Conservation (phyloP, 75 land plant genomes). For the Adiantum capillusveneris region DNA sequence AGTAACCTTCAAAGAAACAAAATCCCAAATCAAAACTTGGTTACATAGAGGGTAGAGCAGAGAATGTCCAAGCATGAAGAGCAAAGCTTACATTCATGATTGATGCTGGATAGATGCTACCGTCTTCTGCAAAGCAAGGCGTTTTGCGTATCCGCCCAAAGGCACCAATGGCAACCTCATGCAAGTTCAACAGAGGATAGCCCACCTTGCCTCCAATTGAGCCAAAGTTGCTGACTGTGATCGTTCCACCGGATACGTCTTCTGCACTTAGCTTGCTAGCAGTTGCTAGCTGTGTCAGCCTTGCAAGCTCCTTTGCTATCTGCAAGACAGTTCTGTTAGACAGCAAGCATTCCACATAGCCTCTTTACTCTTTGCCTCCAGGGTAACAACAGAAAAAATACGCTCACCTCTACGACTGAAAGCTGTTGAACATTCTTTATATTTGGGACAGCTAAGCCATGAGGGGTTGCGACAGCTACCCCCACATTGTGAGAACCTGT, state of each 20-base stretch:
- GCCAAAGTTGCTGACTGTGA: conserved; percentile 91
- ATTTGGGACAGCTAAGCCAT: conserved; percentile 93
- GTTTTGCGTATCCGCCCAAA: conserved; percentile 74
- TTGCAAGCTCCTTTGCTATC: conserved; percentile 83
- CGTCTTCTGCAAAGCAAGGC: conserved; percentile 58
- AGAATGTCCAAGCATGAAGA: no score
- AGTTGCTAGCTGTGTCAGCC: conserved; percentile 61
- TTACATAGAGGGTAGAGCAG: no score
- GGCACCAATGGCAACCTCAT: conserved; percentile 91
- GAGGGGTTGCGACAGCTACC: conserved; percentile 84
- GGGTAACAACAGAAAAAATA: conserved; percentile 1
- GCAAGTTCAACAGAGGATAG: conserved; percentile 70
- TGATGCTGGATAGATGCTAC: conserved; percentile 49
- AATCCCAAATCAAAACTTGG: not conserved
- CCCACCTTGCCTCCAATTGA: conserved; percentile 95
- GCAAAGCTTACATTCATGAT: conserved; percentile 60
- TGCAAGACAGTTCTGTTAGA: conserved; percentile 11
- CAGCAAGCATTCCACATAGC: not conserved
- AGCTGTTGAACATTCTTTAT: conserved; percentile 88
- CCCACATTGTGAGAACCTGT: conserved; percentile 92
- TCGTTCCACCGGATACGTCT: conserved; percentile 82
- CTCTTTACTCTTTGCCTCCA: not conserved
- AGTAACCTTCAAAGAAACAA: conserved; percentile 51
- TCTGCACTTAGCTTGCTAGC: conserved; percentile 58
- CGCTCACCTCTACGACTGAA: conserved; percentile 61